These are phyloP conservation scores for Mucor saturninus DNA, from an alignment of 371 early-diverging fungal species.

Conservation along the genomic window DNA sequence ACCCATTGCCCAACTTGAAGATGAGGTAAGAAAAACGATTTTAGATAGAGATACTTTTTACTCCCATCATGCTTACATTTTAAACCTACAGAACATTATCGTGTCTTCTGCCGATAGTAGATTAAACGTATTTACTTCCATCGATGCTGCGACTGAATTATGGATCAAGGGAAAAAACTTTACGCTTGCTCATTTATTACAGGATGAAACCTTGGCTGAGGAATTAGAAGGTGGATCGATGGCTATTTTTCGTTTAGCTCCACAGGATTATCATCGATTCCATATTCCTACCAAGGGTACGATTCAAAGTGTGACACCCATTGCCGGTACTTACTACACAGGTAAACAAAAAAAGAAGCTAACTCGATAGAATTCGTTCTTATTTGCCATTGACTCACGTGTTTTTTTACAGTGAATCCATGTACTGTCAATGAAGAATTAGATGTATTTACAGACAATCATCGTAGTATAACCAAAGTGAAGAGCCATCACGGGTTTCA, in stretches of 20 bases:
- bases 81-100: conserved; percentile 14
- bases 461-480: conserved; percentile 40
- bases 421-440: conserved; percentile 47
- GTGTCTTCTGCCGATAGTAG: conserved; percentile 77
- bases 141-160: conserved; percentile 59
- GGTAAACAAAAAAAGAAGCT: conserved; percentile 16
- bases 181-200: conserved; percentile 55
- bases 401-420: conserved; percentile 42
- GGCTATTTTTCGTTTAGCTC: conserved; percentile 75
- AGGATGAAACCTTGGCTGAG: conserved; percentile 46
- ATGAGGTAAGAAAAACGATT: conserved; percentile 37
- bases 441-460: conserved; percentile 58
- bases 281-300: conserved; percentile 71
- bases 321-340: conserved; percentile 43
- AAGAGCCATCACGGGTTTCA: conserved; percentile 24
- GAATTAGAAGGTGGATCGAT: conserved; percentile 65
- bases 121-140: conserved; percentile 57
- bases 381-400: too few species aligned
- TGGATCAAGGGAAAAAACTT: conserved; percentile 81
- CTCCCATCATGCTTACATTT: too few species aligned
- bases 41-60: too few species aligned
- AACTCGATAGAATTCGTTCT: too few species aligned
- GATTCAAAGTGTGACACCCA: conserved; percentile 31
- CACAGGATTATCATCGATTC: conserved; percentile 84
- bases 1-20: conserved; percentile 46